Evolutionary conservation across 1,284 basidiomycete species (phyloP).

Genomic region (Sanghuangporus baumii): DNA sequence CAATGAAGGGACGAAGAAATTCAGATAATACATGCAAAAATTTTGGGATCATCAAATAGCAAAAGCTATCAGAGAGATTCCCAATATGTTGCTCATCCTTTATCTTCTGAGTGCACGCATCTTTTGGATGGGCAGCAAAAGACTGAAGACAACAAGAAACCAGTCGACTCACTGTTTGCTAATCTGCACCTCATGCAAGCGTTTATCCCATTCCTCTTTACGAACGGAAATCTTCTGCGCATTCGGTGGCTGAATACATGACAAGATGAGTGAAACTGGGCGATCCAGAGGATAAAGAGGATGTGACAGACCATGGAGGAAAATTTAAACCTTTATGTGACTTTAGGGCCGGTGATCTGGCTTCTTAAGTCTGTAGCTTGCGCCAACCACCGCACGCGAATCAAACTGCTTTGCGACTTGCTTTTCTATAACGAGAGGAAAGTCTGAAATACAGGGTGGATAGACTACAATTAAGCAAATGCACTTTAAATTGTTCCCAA

Average conservation of each 20-base stretch:
- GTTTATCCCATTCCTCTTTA: conserved; percentile 71
- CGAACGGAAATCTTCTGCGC: conserved; percentile 50
- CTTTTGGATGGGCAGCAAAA: background rate
- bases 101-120: conserved; percentile 2
- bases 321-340: conserved; percentile 22
- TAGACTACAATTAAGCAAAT: background rate
- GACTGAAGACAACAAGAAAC: background rate
- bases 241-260: conserved; percentile 8
- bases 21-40: conserved; percentile 84
- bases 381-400: no score
- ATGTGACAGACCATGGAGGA: conserved; percentile 27
- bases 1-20: background rate
- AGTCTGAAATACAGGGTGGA: background rate
- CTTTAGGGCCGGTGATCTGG: conserved; percentile 28
- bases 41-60: conserved; percentile 48
- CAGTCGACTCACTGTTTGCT: conserved; percentile 67
- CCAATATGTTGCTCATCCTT: conserved; percentile 66
- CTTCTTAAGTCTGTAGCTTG: background rate
- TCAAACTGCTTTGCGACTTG: background rate
- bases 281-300: background rate
- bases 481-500: background rate
- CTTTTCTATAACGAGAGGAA: background rate
- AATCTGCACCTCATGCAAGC: conserved; percentile 67
- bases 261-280: conserved; percentile 7
- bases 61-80: conserved; percentile 82